Conservation (phyloP, 2,329 filamentous ascomycete species). For the Alternaria rosae region DNA sequence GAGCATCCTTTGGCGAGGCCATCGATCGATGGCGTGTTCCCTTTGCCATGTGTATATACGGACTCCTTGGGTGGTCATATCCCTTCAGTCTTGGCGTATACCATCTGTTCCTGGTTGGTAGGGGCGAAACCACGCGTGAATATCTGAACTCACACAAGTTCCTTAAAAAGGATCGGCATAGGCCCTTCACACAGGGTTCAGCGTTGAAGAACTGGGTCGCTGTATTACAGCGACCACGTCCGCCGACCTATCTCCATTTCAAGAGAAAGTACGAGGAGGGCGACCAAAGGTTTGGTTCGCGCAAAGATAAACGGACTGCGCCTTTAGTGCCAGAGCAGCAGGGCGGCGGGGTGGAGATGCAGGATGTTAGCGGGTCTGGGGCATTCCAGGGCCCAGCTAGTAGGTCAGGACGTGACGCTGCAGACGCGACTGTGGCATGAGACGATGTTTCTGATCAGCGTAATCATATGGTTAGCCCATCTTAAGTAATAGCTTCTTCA, state of each 20-base stretch:
- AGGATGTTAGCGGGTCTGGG: conserved; percentile 51
- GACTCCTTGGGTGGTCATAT: conserved; percentile 76
- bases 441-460: not conserved
- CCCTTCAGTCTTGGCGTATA: conserved; percentile 85
- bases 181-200: conserved; percentile 84
- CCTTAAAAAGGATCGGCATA: conserved; percentile 85
- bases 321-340: conserved; percentile 61
- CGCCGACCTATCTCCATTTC: conserved; percentile 89
- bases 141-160: conserved; percentile 98
- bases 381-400: conserved; percentile 47
- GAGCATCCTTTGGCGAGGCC: conserved; percentile 71
- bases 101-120: conserved; percentile 87
- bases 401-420: conserved; percentile 26
- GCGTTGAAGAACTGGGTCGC: conserved; percentile 79
- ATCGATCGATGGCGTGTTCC: conserved; percentile 77
- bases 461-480: conserved; percentile 8
- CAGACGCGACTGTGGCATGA: conserved; percentile 20
- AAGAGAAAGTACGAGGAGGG: conserved; percentile 78
- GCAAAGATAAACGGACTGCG: conserved; percentile 60
- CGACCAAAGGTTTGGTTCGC: conserved; percentile 79
- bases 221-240: conserved; percentile 82
- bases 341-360: conserved; percentile 74
- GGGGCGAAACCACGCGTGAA: conserved; percentile 94
- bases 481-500: conserved; percentile 6
- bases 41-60: conserved; percentile 89